Conservation (phyloP, 352 stramenopile species). For the Globisporangium nagaii region DNA sequence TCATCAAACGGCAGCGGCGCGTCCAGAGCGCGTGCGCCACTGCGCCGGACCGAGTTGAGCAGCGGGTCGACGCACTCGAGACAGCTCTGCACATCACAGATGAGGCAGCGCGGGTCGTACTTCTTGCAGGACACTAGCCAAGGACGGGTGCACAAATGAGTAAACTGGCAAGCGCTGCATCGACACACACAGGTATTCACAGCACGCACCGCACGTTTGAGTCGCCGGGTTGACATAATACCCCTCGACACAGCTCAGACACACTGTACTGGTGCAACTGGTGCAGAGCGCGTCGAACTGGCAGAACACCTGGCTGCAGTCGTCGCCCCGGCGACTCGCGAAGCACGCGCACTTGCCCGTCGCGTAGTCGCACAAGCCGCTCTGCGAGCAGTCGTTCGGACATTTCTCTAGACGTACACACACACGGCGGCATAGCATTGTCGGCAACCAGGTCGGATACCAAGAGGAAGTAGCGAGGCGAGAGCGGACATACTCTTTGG, state of each 20-base stretch:
- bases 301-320: conserved; percentile 77
- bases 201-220: conserved; percentile 53
- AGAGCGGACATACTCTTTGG: conserved; percentile 67
- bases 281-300: conserved; percentile 83
- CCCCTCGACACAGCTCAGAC: conserved; percentile 80
- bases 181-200: background rate
- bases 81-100: conserved; percentile 73
- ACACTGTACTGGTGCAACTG: conserved; percentile 75
- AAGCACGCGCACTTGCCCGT: conserved; percentile 84
- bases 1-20: conserved; percentile 87
- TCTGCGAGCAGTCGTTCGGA: conserved; percentile 84
- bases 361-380: conserved; percentile 85
- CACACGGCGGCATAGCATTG: background rate
- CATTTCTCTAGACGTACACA: conserved; percentile 85
- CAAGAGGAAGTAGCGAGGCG: background rate
- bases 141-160: background rate
- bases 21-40: conserved; percentile 66
- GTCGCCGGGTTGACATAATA: conserved; percentile 76
- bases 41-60: conserved; percentile 89
- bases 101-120: conserved; percentile 90
- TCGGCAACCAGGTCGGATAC: no score
- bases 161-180: no score
- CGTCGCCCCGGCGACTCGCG: conserved; percentile 54
- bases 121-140: conserved; percentile 80
- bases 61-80: conserved; percentile 88